Conservation (phyloP, 768 basidiomycete genomes). For the Sporobolomyces roseus region DNA sequence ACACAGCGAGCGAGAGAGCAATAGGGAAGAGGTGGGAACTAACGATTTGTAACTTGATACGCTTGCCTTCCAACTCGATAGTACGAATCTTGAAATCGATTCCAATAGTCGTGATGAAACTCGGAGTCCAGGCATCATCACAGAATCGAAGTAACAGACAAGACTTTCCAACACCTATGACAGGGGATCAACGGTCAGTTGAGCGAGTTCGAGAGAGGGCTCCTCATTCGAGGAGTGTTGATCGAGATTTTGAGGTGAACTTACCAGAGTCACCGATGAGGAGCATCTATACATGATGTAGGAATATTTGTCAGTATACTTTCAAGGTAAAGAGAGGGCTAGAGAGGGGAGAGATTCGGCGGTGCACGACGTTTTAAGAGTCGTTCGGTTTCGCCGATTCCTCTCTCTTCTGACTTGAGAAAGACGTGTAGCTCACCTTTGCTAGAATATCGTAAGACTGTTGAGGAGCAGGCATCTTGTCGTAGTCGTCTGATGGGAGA, state of each 20-base stretch:
- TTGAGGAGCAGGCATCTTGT: slow-evolving; percentile 27
- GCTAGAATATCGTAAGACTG: slow-evolving; percentile 42
- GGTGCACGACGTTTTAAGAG: not conserved
- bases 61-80: slow-evolving; percentile 95
- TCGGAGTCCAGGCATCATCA: slow-evolving; percentile 98
- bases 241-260: too few species aligned
- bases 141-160: slow-evolving; percentile 70
- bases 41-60: slow-evolving; percentile 94
- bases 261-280: slow-evolving; percentile 43
- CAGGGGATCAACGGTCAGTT: too few species aligned
- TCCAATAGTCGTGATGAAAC: slow-evolving; percentile 98
- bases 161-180: slow-evolving; percentile 95
- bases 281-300: slow-evolving; percentile 29
- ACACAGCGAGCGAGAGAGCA: too few species aligned
- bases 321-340: not conserved
- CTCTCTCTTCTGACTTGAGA: too few species aligned
- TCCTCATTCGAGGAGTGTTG: not conserved
- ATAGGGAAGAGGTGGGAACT: slow-evolving; percentile 45
- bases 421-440: slow-evolving; percentile 25
- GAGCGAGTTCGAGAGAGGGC: not conserved
- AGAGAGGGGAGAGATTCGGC: not conserved
- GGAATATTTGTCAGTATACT: not conserved
- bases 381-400: too few species aligned
- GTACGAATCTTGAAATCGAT: slow-evolving; percentile 99
- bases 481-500: not conserved